phyloP scores from a whole-genome alignment of 441 rosid species.

The Metrosideros polymorpha region DNA sequence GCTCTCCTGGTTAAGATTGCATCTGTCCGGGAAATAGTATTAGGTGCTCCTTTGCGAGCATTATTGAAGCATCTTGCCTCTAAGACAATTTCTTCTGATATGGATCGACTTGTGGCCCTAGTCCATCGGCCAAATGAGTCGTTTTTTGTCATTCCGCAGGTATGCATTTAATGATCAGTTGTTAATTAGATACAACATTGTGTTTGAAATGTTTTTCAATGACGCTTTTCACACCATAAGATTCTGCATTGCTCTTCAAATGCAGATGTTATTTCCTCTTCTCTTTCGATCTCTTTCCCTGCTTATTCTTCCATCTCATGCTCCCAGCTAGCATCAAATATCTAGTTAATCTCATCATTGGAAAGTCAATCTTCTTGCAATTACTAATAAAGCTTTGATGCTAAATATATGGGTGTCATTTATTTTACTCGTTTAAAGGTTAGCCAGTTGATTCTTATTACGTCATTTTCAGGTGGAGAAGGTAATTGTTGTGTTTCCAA shows the following conservation, averaged over 20 bases:
- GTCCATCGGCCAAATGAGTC: conserved; percentile 95
- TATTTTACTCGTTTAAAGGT: neutral
- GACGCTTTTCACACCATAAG: neutral
- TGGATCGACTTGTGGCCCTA: conserved; percentile 58
- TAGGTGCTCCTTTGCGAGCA: conserved; percentile 83
- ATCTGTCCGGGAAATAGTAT: conserved; percentile 81
- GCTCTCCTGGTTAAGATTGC: conserved; percentile 65
- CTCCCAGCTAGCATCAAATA: neutral
- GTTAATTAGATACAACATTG: neutral
- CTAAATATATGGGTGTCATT: neutral
- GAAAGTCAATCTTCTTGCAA: neutral
- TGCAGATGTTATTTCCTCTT: neutral
- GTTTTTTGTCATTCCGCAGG: conserved; percentile 80
- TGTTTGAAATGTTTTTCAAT: neutral
- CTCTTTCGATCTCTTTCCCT: neutral
- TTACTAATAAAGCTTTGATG: neutral
- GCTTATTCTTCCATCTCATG: neutral
- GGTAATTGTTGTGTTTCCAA: conserved; percentile 78
- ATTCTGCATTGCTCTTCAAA: neutral
- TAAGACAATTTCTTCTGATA: conserved; percentile 52
- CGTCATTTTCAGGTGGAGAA: conserved; percentile 54
- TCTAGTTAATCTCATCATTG: neutral
- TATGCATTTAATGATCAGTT: conserved; percentile 4
- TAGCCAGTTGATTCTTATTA: neutral
- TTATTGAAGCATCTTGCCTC: conserved; percentile 70